Evolutionary conservation across 2,329 filamentous ascomycete species (phyloP).

Genomic region (Diaporthe humulicola): DNA sequence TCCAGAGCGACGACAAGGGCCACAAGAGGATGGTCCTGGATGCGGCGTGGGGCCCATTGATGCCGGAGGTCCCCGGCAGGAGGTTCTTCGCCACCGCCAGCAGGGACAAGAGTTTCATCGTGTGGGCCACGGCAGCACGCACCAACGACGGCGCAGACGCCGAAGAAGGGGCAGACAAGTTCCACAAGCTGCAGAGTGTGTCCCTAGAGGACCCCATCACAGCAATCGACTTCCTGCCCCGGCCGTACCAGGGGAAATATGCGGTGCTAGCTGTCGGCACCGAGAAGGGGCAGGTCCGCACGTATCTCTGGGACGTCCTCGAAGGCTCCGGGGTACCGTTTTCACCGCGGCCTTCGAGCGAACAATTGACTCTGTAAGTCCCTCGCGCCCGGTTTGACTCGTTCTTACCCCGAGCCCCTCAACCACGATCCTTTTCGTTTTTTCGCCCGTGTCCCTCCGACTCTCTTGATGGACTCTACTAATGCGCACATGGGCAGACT

Average conservation of each 20-base stretch:
- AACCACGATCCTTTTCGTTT: background rate
- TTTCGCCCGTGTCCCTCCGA: background rate
- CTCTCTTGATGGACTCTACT: background rate
- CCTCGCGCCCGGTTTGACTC: background rate
- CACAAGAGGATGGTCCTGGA: conserved; percentile 95
- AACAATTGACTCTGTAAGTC: conserved; percentile 32
- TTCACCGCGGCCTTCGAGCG: conserved; percentile 53
- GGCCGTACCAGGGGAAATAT: conserved; percentile 45
- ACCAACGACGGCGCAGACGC: conserved; percentile 58
- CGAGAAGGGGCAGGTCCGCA: conserved; percentile 63
- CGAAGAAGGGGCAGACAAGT: background rate
- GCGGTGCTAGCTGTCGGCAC: conserved; percentile 69
- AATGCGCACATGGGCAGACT: conserved; percentile 51
- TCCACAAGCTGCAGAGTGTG: background rate
- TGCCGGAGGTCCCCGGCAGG: conserved; percentile 49
- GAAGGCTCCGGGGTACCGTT: conserved; percentile 50
- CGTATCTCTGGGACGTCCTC: conserved; percentile 57
- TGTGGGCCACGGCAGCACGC: conserved; percentile 67
- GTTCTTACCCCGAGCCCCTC: background rate
- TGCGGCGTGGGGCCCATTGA: conserved; percentile 81
- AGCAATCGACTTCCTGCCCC: conserved; percentile 74
- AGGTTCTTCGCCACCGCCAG: conserved; percentile 86
- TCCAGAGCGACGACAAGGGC: conserved; percentile 81
- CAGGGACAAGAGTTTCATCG: conserved; percentile 85
- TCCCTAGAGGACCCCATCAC: conserved; percentile 71